Conservation (phyloP, 768 basidiomycete genomes). For the Tulasnella sp. region DNA sequence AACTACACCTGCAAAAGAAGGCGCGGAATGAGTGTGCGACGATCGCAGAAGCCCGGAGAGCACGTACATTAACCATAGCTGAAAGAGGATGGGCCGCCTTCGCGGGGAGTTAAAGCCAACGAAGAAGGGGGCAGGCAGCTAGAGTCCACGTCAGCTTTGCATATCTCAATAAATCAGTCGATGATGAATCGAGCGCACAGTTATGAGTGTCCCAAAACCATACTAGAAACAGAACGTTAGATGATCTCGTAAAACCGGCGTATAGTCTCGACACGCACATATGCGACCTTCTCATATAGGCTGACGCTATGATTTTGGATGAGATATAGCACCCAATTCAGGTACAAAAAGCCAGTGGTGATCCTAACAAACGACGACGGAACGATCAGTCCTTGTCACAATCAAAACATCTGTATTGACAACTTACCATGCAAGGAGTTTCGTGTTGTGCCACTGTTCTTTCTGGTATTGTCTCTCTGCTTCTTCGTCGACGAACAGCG, state of each 20-base stretch:
- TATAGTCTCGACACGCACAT: not conserved
- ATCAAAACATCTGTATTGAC: not conserved
- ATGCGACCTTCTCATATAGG: not conserved
- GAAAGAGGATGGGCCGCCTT: not conserved
- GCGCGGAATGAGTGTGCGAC: too few relatives aligned
- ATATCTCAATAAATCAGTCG: too few relatives aligned
- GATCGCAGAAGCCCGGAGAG: too few relatives aligned
- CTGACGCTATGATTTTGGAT: not conserved
- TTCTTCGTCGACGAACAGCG: not conserved
- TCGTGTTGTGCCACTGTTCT: not conserved
- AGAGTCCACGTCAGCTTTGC: too few relatives aligned
- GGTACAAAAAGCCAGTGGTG: not conserved
- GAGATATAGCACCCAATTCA: not conserved
- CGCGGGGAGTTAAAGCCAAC: not conserved
- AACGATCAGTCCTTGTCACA: not conserved
- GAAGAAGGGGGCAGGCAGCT: not conserved
- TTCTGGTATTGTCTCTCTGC: not conserved
- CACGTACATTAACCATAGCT: not conserved
- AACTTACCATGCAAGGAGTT: not conserved
- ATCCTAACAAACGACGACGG: not conserved
- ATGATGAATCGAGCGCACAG: too few relatives aligned
- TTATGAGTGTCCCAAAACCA: not conserved
- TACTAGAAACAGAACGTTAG: not conserved
- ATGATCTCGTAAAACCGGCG: not conserved
- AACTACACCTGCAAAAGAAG: too few relatives aligned